phyloP scores from a whole-genome alignment of 2,329 filamentous ascomycete species.

The Fusarium sp. region DNA sequence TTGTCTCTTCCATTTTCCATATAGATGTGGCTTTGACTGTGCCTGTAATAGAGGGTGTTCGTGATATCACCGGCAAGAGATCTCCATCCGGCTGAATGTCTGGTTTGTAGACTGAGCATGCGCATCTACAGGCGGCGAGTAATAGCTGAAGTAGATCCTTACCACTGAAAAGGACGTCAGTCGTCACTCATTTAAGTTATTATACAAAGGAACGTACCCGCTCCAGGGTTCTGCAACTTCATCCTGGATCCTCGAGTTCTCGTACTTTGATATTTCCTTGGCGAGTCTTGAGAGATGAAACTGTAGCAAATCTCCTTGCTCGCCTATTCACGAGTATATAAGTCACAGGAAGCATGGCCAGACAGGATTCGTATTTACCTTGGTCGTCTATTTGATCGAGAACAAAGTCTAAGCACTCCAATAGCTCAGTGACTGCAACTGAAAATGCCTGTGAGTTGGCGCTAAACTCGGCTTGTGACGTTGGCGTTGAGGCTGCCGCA shows the following conservation, averaged over 20 bases:
- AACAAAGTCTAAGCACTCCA: constrained; percentile 38
- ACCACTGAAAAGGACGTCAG: neutral
- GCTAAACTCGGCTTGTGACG: constrained; percentile 20
- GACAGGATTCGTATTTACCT: constrained; percentile 4
- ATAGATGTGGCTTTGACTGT: constrained; percentile 39
- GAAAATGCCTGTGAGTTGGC: constrained; percentile 39
- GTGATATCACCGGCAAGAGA: constrained; percentile 30
- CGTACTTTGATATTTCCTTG: constrained; percentile 37
- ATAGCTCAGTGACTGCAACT: constrained; percentile 36
- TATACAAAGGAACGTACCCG: constrained; percentile 1
- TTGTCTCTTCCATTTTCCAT: constrained; percentile 29
- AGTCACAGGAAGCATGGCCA: too few species aligned
- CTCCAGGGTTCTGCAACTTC: constrained; percentile 17
- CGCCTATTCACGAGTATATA: constrained; percentile 8
- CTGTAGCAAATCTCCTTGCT: constrained; percentile 37
- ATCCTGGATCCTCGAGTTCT: constrained; percentile 27
- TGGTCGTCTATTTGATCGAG: constrained; percentile 38
- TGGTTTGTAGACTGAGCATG: constrained; percentile 36
- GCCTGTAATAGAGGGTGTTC: constrained; percentile 30
- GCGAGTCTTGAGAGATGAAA: constrained; percentile 37
- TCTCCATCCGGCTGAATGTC: constrained; percentile 12
- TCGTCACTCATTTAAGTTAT: neutral
- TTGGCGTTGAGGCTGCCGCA: constrained; percentile 8
- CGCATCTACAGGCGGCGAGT: constrained; percentile 33
- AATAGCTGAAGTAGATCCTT: constrained; percentile 13